These are phyloP conservation scores for Xylaria bambusicola DNA, from an alignment of 495 filamentous ascomycete species.

Conservation along the genomic window DNA sequence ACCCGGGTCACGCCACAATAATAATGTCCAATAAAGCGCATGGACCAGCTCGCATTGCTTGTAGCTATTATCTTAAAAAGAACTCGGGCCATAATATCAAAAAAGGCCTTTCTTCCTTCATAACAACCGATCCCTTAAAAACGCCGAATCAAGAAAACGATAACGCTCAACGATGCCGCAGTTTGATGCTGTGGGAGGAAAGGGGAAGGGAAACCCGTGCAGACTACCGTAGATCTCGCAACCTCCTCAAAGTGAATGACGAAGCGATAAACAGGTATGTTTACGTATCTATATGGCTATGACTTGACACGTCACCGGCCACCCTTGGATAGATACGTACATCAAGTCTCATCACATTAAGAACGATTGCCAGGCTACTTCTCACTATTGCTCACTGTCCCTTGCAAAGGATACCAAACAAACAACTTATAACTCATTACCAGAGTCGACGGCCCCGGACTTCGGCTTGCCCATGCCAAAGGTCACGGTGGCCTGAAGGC, in stretches of 20 bases:
- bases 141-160: not conserved
- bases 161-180: not conserved
- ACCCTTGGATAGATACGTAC: too few species aligned
- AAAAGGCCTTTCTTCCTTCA: too few species aligned
- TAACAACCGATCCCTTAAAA: conserved; percentile 1
- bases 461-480: conserved; percentile 46
- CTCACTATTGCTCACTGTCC: conserved; percentile 2
- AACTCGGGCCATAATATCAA: not conserved
- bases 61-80: too few species aligned
- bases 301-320: too few species aligned
- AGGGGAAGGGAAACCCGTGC: not conserved
- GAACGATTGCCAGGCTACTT: too few species aligned
- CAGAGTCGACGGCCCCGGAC: not conserved
- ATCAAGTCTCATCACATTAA: too few species aligned
- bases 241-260: not conserved
- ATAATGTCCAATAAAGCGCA: too few species aligned
- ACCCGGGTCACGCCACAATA: too few species aligned
- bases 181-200: not conserved
- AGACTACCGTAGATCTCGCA: not conserved
- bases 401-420: not conserved
- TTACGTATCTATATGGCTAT: too few species aligned
- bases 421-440: conserved; percentile 16
- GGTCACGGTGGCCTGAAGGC: conserved; percentile 67
- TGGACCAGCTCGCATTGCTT: too few species aligned
- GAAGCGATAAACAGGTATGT: too few species aligned